Evolutionary conservation across 176 grass and related monocot genomes (phyloP), one percentile per base, ranked within the genome.

Genomic region (Lolium multiflorum): DNA sequence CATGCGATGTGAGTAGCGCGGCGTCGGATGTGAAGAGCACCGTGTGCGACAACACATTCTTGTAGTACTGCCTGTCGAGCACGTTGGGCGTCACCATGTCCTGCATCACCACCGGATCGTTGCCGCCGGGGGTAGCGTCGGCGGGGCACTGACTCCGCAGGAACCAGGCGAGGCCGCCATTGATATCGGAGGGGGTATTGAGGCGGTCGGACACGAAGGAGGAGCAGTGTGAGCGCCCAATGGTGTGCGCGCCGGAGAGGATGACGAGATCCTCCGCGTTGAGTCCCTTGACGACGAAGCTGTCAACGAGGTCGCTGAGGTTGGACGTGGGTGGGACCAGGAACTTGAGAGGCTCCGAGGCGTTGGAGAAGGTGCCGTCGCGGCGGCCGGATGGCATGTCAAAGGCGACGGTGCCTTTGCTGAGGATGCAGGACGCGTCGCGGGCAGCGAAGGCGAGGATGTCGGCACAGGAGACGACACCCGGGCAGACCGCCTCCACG

Each of bases 201-300:
- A 52, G 72, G 24, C 72, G 72, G 48, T 76, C 83, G 5, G 48
- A 0, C 0, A 78, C 31, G 39, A 92, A 92, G 50, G 91, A 83
- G 0, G 87, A 89, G 67, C 91, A 92, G 62, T 89, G 91, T 0
- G 91, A 86, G 0, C 64, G 71, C 11, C 87, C 87, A 18, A 89
- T 25, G 18, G 87, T 65, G 67, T 92, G 91, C 3, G 87, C 87
- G 5, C 87, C 91, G 11, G 91, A 91, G 59, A 85, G 86, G 16
- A 75, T 21, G 8, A 92, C 82, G 12, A 92, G 43, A 64, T 92
- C 90, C 77, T 86, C 83, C 6, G 11, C 47, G 0, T 48, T 14
- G 6, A 87, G 21, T 0, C 78, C 69, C 57, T 87, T 87, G n/a
- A 0, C 69, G 4, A 24, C 56, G 78, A 87, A 75, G 69, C 44